Base-by-base conservation (phyloP, 345 rosid genomes). In the Moricandia arvensis region DNA sequence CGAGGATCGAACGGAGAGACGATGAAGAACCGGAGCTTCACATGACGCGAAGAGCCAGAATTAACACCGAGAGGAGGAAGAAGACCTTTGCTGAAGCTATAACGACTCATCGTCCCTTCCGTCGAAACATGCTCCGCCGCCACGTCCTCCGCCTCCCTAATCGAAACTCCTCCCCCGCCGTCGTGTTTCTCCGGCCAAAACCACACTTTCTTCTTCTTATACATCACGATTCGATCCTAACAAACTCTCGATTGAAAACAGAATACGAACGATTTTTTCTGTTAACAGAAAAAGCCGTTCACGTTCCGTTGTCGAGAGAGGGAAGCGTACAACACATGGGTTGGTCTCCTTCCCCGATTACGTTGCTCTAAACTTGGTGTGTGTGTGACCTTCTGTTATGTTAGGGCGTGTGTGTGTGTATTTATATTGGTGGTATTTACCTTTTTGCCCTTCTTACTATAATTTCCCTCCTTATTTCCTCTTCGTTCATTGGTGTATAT, bases 11-110 rank as follows among this genome's bases (percentile, higher is more conserved):
- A 89, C 5, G 98, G 97, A 30, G 95, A 89, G 73, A 93, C 35
- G 73, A 90, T 80, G 83, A 75, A 87, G 51, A 67, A 79, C 2
- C 85, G 88, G 35, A 90, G 88, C 72, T 76, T 74, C 21, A 69
- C 21, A 8, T 79, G 78, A 29, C 75, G 75, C 16, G 81, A 80
- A 60, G 61, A 47, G 12, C 74, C 81, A 60, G 63, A 66, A 8
- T 82, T 71, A 49, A 82, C 86, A 2, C 98, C 98, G 10, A 93
- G 95, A 24, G 97, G 80, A 11, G 98, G 98, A 26, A 93, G 86
- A 47, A 90, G 75, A 26, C 85, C 89, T 26, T 78, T 86, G 43
- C 83, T 79, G 45, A 93, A 64, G 61, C 96, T 90, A 60, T 83
- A 86, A 13, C 73, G 86, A 79, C 93, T 86, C 62, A 73, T 80